Base-by-base conservation (phyloP, 2,329 filamentous ascomycete species). In the Phialophora tarda region DNA sequence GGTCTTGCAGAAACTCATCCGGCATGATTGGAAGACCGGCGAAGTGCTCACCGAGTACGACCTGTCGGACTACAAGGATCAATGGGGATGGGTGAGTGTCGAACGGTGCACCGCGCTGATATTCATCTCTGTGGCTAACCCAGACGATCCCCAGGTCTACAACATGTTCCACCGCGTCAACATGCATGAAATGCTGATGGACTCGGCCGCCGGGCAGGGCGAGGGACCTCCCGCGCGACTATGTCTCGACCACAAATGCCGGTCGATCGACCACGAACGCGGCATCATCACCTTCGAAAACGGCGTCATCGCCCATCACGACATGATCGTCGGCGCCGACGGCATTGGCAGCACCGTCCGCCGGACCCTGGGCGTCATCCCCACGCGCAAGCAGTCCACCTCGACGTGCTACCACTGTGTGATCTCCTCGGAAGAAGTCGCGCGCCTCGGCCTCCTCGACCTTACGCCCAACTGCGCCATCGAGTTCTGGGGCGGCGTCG, bases 291-390 rank as follows among this genome's bases (percentile, higher is more conserved):
- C 64, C 4, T 74, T 76, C 17, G 71, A 73, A n/a, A 68, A 78
- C 67, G 75, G 77, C 3, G 69, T 64, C 8, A 71, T 65, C 4
- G 61, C 74, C 38, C 69, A 64, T 0, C 77, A 69, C 7, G 78
- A 81, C 68, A 69, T 80, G 24, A 74, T 81, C 12, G 70, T 81
- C 14, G 77, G 75, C n/a, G 79, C 78, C 2, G 78, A 80, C 71
- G 79, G 78, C 2, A 74, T 81, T 12, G 75, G 79, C 48, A 51
- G 48, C 62, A 73, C 68, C 71, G 77, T 71, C 66, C 73, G 73
- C 0, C 68, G 70, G 44, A 70, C 73, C 56, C 76, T 75, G 26
- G 74, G 74, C 1, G 74, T 80, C 5, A 73, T 71, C 4, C 77
- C 78, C 11, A 69, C 76, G 26, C 73, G 75, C 44, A 69, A 72